Percentiles rank a stretch among this genome's conserved stretches.
Evolutionary conservation across 2,329 filamentous ascomycete species (phyloP).

Genomic region (Penicillium palitans): DNA sequence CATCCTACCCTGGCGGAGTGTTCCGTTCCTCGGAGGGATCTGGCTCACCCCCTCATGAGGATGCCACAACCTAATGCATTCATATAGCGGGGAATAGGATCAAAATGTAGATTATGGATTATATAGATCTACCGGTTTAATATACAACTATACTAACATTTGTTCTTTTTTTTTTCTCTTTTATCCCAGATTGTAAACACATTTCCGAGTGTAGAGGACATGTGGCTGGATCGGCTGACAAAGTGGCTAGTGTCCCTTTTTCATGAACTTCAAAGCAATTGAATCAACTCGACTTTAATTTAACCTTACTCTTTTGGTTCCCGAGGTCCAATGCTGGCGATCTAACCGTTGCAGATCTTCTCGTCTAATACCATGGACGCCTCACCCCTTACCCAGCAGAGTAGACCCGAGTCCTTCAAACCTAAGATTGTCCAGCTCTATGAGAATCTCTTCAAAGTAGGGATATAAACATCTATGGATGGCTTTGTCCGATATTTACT

Average conservation of each 20-base stretch:
- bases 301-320: slow-evolving; percentile 2
- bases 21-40: slow-evolving; percentile 11
- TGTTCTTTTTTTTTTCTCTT: not conserved
- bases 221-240: slow-evolving; percentile 33
- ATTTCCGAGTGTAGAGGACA: slow-evolving; percentile 22
- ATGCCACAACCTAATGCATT: slow-evolving; percentile 6
- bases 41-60: not conserved
- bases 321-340: slow-evolving; percentile 19
- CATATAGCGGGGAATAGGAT: slow-evolving; percentile 4
- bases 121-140: not conserved
- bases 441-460: slow-evolving; percentile 70
- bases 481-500: slow-evolving; percentile 6
- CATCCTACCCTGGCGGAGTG: not conserved
- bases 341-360: slow-evolving; percentile 22
- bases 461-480: slow-evolving; percentile 10
- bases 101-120: not conserved
- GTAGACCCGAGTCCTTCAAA: slow-evolving; percentile 84
- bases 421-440: slow-evolving; percentile 94
- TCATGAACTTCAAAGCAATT: slow-evolving; percentile 12
- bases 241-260: slow-evolving; percentile 29
- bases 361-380: slow-evolving; percentile 65
- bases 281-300: slow-evolving; percentile 13
- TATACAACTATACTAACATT: not conserved
- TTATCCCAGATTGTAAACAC: not conserved
- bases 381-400: slow-evolving; percentile 91